Conservation (phyloP, 73 alveolate genomes). For the Symbiodinium pilosum region DNA sequence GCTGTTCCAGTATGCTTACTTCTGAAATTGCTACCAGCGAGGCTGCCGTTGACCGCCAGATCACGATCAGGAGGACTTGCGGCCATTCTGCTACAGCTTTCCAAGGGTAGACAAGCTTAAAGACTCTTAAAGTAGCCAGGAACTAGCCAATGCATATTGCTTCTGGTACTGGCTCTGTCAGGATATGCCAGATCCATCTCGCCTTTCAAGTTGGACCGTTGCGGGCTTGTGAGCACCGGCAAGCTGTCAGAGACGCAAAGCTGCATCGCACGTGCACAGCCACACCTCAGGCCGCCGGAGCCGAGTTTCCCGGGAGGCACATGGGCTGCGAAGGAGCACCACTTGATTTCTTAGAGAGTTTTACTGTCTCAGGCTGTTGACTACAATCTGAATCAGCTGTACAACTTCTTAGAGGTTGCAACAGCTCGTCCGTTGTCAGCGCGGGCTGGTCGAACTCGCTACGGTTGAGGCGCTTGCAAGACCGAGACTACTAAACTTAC, state of each 20-base stretch:
- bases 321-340: background rate
- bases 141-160: too few relatives aligned
- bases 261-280: background rate
- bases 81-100: too few relatives aligned
- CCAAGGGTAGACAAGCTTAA: too few relatives aligned
- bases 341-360: too few relatives aligned
- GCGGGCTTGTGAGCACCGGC: too few relatives aligned
- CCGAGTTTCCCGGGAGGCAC: slow-evolving; percentile 85
- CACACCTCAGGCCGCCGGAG: slow-evolving; percentile 32
- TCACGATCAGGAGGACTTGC: background rate
- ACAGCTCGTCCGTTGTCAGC: slow-evolving; percentile 14
- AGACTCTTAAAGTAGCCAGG: too few relatives aligned
- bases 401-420: slow-evolving; percentile 22
- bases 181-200: too few relatives aligned
- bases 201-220: too few relatives aligned
- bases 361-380: slow-evolving; percentile 71
- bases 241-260: background rate
- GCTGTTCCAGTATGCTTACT: too few relatives aligned
- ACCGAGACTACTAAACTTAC: too few relatives aligned
- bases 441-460: background rate
- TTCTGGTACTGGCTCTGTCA: too few relatives aligned
- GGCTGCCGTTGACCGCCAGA: background rate
- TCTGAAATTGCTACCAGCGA: too few relatives aligned
- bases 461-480: background rate
- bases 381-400: slow-evolving; percentile 53